A percentile compares a stretch with the other conserved stretches of the same genome.
phyloP scores from a whole-genome alignment of 139 green algal genomes.

The Chlamydomonas incerta region DNA sequence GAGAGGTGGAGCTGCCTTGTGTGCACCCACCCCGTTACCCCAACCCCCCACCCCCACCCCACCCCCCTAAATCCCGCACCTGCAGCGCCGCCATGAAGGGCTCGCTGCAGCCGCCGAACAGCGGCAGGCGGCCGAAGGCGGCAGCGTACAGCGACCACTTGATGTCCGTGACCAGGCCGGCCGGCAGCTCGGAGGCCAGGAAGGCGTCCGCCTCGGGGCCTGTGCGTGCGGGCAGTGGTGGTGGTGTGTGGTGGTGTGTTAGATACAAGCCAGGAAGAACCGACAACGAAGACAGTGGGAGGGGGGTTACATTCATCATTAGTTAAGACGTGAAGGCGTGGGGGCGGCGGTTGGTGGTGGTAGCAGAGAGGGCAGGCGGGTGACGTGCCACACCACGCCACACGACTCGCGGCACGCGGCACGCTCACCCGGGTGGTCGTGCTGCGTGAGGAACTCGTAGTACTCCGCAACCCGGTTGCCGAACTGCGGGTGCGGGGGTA shows the following conservation, averaged over 20 bases:
- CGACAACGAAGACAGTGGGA: no score
- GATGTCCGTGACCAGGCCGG: constrained; percentile 52
- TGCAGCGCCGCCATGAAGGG: constrained; percentile 47
- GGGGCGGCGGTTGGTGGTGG: no score
- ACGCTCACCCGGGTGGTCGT: constrained; percentile 48
- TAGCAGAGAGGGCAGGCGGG: no score
- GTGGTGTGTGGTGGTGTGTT: no score
- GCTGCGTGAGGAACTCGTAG: constrained; percentile 56
- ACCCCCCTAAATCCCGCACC: neutral
- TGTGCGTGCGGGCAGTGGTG: neutral
- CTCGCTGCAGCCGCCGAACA: constrained; percentile 50
- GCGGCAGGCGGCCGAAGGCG: constrained; percentile 9
- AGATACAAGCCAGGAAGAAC: no score
- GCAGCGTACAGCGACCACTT: constrained; percentile 6
- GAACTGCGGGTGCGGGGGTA: neutral
- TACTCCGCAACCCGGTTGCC: constrained; percentile 44
- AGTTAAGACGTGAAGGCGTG: no score
- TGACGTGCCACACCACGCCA: no score
- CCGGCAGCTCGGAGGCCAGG: constrained; percentile 40
- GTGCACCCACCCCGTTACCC: no score
- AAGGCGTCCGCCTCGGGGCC: constrained; percentile 53
- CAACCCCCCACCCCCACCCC: no score
- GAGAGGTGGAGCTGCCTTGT: no score
- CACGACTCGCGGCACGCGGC: no score
- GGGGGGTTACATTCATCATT: no score